Base-by-base conservation (phyloP, 352 stramenopile species). In the Phytopythium aichiense region DNA sequence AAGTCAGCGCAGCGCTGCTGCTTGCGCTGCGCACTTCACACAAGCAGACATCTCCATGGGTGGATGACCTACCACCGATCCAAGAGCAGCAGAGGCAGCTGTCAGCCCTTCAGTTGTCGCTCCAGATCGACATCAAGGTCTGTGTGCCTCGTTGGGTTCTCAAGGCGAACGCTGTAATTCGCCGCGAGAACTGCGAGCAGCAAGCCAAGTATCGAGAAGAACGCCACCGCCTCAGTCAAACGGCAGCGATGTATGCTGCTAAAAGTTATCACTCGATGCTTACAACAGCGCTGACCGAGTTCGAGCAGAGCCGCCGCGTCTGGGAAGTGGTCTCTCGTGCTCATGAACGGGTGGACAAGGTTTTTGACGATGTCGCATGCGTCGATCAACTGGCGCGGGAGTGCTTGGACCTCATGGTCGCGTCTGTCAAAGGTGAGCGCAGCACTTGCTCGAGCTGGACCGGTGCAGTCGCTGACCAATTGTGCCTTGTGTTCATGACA, bases 121-220 rank as follows among this genome's bases (percentile, higher is more conserved):
- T 57, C 3, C 18, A 45, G 11, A 12, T 31, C 15, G 20, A 4
- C 9, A n/a, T 53, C 22, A 63, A 71, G 16, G 71, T 63, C 12
- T 55, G 57, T 15, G 77, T 73, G 23, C 79, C 84, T 16, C 79
- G 84, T 23, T 90, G 81, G 77, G 63, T 90, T 45, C 65, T 90
- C 46, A 92, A 92, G 58, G 67, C 68, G 8, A 85, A 67, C 30
- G 7, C 67, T 18, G 60, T 71, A 7, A 83, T 89, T 46, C 84
- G 88, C 53, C 72, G 73, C 4, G 61, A 78, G 22, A 92, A 91
- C 38, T 69, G 74, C 12, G 72, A 84, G 64, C 74, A 78, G 22
- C 38, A 88, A 31, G 71, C 68, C 5, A 60, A 67, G 16, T 35
- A 81, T 18, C 71, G 80, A 6, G 66, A 89, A 11, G 68, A 67